Conservation (phyloP, 257 asterid species). For the Plantago elongata region DNA sequence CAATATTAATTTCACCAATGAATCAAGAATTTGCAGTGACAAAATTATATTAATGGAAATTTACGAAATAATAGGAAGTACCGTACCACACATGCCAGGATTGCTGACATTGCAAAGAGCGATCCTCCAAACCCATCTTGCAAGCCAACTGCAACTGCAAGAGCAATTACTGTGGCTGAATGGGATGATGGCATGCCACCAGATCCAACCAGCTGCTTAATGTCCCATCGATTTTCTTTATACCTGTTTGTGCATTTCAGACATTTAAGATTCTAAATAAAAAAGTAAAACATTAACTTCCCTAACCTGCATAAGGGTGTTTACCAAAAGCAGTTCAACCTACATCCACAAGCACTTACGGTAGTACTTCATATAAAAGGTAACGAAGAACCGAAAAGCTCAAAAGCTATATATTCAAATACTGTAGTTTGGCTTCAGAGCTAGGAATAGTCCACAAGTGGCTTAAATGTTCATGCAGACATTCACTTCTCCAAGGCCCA, state of each 20-base stretch:
- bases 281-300: not conserved
- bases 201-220: constrained; percentile 73
- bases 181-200: constrained; percentile 99
- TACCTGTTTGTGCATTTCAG: constrained; percentile 63
- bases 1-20: not conserved
- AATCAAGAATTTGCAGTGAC: not conserved
- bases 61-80: constrained; percentile 1
- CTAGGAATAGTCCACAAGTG: too few species aligned
- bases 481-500: too few species aligned
- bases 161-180: constrained; percentile 90
- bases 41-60: constrained; percentile 1
- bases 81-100: constrained; percentile 80
- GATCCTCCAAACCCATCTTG: constrained; percentile 90
- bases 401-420: too few species aligned
- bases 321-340: not conserved
- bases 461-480: too few species aligned
- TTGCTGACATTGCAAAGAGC: constrained; percentile 57
- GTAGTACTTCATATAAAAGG: not conserved
- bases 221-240: constrained; percentile 77
- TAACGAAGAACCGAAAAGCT: too few species aligned
- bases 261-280: constrained; percentile 18
- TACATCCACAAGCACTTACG: not conserved
- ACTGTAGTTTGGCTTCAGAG: too few species aligned
- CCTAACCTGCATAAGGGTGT: not conserved
- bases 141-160: constrained; percentile 72